phyloP scores from a whole-genome alignment of 83 land plant species.

The Picea engelmannii region DNA sequence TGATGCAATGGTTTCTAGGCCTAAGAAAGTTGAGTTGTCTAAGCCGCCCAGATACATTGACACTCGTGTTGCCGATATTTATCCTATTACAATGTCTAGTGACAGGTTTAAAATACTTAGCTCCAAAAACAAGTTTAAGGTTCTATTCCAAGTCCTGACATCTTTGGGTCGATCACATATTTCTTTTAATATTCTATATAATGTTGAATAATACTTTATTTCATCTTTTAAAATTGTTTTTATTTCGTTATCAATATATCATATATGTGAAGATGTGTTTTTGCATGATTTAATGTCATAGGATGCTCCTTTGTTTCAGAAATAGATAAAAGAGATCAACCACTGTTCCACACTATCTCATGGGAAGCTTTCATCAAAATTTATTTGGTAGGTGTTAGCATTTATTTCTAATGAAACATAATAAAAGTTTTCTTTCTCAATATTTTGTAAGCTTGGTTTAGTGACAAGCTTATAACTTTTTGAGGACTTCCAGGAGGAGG shows the following conservation, averaged over 20 bases:
- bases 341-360: not conserved
- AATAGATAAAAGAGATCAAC: not conserved
- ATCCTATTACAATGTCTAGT: constrained; percentile 39
- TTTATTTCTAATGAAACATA: not conserved
- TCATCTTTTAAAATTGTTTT: not conserved
- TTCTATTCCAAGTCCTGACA: not conserved
- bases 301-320: not conserved
- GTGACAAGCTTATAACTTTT: not conserved
- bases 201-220: not conserved
- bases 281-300: not conserved
- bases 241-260: not conserved
- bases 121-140: constrained; percentile 43
- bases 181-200: not conserved
- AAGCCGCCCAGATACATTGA: constrained; percentile 48
- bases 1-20: constrained; percentile 10
- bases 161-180: not conserved
- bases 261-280: not conserved
- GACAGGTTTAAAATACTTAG: constrained; percentile 29
- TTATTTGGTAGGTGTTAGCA: not conserved
- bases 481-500: not conserved
- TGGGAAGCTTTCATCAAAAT: not conserved
- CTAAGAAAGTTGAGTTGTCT: constrained; percentile 28
- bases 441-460: not conserved
- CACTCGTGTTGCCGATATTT: constrained; percentile 43
- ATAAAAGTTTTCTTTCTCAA: not conserved